Evolutionary conservation across 2,329 filamentous ascomycete genomes (phyloP).

Genomic region (Calonectria naviculata): DNA sequence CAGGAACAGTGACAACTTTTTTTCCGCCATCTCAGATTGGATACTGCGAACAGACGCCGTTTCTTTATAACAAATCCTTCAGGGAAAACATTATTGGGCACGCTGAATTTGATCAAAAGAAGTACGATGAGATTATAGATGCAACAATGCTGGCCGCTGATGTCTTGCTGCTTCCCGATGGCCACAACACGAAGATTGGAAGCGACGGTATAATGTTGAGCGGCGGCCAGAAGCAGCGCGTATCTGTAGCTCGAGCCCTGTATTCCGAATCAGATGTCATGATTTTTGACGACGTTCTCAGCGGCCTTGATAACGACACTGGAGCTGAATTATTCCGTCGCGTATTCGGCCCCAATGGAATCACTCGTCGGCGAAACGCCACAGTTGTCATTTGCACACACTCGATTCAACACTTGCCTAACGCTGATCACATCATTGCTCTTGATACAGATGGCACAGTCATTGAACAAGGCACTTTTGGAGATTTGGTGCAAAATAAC

Average conservation of each 20-base stretch:
- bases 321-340: constrained; percentile 55
- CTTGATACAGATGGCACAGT: constrained; percentile 54
- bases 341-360: constrained; percentile 53
- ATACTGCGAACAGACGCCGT: constrained; percentile 48
- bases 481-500: constrained; percentile 42
- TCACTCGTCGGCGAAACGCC: constrained; percentile 49
- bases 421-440: constrained; percentile 59
- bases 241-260: constrained; percentile 56
- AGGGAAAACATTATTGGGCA: constrained; percentile 52
- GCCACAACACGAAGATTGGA: constrained; percentile 52
- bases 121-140: constrained; percentile 49
- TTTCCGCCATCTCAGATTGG: constrained; percentile 35
- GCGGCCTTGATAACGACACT: constrained; percentile 57
- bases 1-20: constrained; percentile 26
- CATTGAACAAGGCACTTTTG: constrained; percentile 52
- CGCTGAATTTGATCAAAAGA: constrained; percentile 39
- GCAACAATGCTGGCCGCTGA: constrained; percentile 48
- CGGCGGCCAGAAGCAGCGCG: constrained; percentile 53
- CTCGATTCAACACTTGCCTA: constrained; percentile 44
- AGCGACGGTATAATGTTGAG: constrained; percentile 54
- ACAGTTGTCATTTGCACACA: constrained; percentile 56
- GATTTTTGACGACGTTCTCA: constrained; percentile 59
- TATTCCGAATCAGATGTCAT: constrained; percentile 53
- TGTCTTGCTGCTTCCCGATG: constrained; percentile 44
- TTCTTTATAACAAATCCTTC: constrained; percentile 49